Conservation (phyloP, 2,329 filamentous ascomycete genomes). For the Hypomyces perniciosus region DNA sequence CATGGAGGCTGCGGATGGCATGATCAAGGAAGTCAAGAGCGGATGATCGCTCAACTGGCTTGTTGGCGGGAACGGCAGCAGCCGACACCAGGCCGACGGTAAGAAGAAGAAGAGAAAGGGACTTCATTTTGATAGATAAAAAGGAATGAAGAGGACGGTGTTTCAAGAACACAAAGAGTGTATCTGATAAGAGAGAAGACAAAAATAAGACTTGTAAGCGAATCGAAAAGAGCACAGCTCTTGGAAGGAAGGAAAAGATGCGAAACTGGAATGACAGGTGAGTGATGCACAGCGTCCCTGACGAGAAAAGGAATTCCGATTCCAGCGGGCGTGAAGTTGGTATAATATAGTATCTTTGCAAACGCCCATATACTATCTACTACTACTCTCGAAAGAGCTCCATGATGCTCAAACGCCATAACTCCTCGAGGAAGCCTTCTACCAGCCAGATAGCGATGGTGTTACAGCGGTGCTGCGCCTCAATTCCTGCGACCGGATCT, state of each 20-base stretch:
- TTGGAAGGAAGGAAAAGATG: conserved; percentile 14
- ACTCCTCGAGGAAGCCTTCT: no score
- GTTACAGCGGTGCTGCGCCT: neutral
- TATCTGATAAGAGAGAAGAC: conserved; percentile 12
- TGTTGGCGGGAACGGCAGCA: conserved; percentile 20
- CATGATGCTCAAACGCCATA: no score
- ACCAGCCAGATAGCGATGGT: neutral
- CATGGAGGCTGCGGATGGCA: no score
- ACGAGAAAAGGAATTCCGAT: conserved; percentile 6
- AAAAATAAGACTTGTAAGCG: conserved; percentile 4
- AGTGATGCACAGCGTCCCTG: conserved; percentile 12
- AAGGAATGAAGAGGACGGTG: neutral
- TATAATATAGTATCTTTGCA: conserved; percentile 1
- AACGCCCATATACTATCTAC: no score
- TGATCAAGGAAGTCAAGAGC: no score
- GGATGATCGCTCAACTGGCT: neutral
- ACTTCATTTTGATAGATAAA: conserved; percentile 22
- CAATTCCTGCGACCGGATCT: conserved; percentile 18
- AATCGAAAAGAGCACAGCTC: conserved; percentile 28
- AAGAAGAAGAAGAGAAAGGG: conserved; percentile 22
- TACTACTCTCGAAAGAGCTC: no score
- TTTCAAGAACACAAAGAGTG: conserved; percentile 7
- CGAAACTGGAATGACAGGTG: conserved; percentile 12
- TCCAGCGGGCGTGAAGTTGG: neutral
- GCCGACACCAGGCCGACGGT: conserved; percentile 27